Evolutionary conservation across 2,329 filamentous ascomycete species (phyloP).

Genomic region (Beauveria bassiana): DNA sequence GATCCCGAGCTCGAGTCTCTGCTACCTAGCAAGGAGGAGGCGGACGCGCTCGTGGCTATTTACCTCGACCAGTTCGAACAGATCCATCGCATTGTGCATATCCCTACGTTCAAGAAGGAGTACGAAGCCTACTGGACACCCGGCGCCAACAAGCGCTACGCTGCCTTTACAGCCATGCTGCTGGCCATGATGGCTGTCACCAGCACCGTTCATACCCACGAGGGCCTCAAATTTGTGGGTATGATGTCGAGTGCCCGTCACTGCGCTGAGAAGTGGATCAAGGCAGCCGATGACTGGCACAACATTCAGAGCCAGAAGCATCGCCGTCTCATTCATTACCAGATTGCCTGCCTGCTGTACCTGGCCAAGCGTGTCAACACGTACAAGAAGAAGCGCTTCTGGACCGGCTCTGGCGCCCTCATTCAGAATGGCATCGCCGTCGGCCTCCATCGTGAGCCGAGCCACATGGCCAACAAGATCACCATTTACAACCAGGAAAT

Average conservation of each 20-base stretch:
- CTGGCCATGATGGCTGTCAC: constrained; percentile 55
- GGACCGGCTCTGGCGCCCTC: constrained; percentile 48
- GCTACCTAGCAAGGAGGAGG: constrained; percentile 39
- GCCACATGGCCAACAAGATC: constrained; percentile 45
- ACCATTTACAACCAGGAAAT: constrained; percentile 55
- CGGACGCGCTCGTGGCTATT: constrained; percentile 40
- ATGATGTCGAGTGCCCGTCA: constrained; percentile 50
- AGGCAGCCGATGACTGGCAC: constrained; percentile 47
- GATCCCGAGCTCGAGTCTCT: constrained; percentile 44
- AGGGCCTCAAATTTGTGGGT: constrained; percentile 46
- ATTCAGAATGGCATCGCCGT: constrained; percentile 52
- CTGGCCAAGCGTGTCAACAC: constrained; percentile 55
- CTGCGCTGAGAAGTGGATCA: constrained; percentile 49
- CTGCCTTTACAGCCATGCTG: constrained; percentile 49
- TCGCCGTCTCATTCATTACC: constrained; percentile 51
- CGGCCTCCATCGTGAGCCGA: constrained; percentile 52
- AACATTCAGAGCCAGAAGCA: constrained; percentile 53
- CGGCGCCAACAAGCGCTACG: constrained; percentile 34
- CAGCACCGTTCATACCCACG: constrained; percentile 47
- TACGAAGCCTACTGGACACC: constrained; percentile 49
- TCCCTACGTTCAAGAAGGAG: constrained; percentile 49
- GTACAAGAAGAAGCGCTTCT: constrained; percentile 58
- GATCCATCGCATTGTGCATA: constrained; percentile 50
- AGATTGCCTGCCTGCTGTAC: constrained; percentile 52
- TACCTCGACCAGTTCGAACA: constrained; percentile 50